Evolutionary conservation across 345 rosid genomes (phyloP).

Genomic region (Raphanus sativus): DNA sequence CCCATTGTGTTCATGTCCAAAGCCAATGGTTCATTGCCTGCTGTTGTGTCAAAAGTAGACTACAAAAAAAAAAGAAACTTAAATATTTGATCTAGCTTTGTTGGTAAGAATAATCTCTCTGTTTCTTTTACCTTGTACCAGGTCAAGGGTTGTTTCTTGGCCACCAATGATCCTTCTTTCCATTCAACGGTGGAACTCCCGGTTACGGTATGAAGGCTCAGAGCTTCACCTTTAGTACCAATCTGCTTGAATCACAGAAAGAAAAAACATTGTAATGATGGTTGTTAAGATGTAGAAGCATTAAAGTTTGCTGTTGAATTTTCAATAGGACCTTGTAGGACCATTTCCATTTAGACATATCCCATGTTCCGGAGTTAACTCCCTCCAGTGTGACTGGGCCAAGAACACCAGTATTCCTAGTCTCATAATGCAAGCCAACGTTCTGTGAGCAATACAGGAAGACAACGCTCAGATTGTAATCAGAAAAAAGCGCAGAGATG

Average conservation of each 20-base stretch:
- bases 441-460: constrained; percentile 49
- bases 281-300: not conserved
- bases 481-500: not conserved
- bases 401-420: constrained; percentile 77
- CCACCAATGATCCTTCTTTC: constrained; percentile 45
- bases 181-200: constrained; percentile 53
- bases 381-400: constrained; percentile 78
- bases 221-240: constrained; percentile 77
- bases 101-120: not conserved
- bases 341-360: constrained; percentile 81
- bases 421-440: constrained; percentile 83
- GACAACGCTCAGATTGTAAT: not conserved
- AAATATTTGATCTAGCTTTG: not conserved
- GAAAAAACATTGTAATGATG: not conserved
- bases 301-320: not conserved
- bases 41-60: constrained; percentile 27
- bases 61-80: constrained; percentile 31
- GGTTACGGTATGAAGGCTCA: constrained; percentile 48
- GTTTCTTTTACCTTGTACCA: constrained; percentile 78
- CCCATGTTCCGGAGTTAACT: constrained; percentile 59
- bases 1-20: constrained; percentile 44
- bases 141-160: constrained; percentile 53
- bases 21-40: constrained; percentile 37
- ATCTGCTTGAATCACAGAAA: constrained; percentile 41
- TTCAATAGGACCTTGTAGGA: constrained; percentile 63